Evolutionary conservation across 768 basidiomycete genomes (phyloP).

Genomic region (Kwoniella sp.): DNA sequence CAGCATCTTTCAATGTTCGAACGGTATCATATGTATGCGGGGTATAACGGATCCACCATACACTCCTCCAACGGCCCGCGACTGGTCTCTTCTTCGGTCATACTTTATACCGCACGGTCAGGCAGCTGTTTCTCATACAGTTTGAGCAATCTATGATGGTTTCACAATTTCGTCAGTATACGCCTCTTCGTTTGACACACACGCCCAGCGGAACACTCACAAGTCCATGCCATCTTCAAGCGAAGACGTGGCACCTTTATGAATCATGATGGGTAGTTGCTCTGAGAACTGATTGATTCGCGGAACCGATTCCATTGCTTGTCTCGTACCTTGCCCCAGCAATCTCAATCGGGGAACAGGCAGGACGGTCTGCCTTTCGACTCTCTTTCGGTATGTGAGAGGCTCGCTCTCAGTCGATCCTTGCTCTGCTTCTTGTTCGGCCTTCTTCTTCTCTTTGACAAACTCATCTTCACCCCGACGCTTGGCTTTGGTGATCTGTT

Average conservation of each 20-base stretch:
- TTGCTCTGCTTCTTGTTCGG: background rate
- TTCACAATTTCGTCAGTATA: conserved; percentile 11
- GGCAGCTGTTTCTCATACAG: conserved; percentile 51
- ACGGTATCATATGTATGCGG: conserved; percentile 6
- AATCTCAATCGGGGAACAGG: conserved; percentile 40
- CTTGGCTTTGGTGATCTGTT: conserved; percentile 30
- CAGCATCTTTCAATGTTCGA: background rate
- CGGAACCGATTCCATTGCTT: conserved; percentile 41
- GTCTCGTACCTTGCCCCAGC: conserved; percentile 42
- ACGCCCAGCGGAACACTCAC: conserved; percentile 31
- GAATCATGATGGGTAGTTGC: conserved; percentile 41
- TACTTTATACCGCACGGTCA: conserved; percentile 13
- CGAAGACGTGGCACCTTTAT: conserved; percentile 44
- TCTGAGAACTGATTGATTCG: conserved; percentile 28
- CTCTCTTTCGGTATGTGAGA: conserved; percentile 15
- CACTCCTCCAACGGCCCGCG: background rate
- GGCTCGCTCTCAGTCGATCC: background rate
- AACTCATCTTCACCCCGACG: conserved; percentile 16
- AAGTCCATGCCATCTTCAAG: conserved; percentile 55
- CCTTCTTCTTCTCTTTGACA: background rate
- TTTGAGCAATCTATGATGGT: conserved; percentile 35
- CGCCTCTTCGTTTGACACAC: background rate
- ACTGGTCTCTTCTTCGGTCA: too few species aligned
- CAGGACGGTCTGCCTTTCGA: conserved; percentile 14
- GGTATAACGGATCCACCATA: background rate